Percentiles rank a stretch among this genome's conserved stretches.
Conservation (phyloP, 306 rosid genomes). For the Crotalaria pallida region DNA sequence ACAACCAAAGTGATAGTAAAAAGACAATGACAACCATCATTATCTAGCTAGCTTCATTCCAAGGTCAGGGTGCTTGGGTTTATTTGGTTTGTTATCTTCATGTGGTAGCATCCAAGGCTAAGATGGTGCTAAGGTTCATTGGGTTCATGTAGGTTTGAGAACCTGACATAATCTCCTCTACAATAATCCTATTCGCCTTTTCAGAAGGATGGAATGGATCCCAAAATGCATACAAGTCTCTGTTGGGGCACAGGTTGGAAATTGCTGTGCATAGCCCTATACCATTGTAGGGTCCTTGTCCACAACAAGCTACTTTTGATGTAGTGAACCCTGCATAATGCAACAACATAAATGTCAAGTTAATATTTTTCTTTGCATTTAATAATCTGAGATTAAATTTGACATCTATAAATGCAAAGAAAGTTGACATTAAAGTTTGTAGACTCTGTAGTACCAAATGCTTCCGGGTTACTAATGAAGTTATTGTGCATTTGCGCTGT, state of each 20-base stretch:
- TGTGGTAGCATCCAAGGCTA: constrained; percentile 44
- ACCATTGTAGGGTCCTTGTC: constrained; percentile 83
- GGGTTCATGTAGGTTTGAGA: constrained; percentile 54
- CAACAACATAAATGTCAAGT: not conserved
- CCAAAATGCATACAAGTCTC: constrained; percentile 66
- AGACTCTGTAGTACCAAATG: constrained; percentile 36
- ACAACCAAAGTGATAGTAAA: too few species aligned
- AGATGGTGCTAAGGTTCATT: constrained; percentile 76
- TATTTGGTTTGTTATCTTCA: constrained; percentile 5
- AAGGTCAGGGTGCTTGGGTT: not conserved
- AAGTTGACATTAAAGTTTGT: not conserved
- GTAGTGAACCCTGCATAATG: constrained; percentile 45
- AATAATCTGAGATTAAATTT: too few species aligned
- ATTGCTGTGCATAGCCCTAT: constrained; percentile 57
- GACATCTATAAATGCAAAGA: too few species aligned
- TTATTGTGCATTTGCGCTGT: constrained; percentile 34
- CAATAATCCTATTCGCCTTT: constrained; percentile 49
- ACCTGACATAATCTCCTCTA: constrained; percentile 39
- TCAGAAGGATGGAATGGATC: constrained; percentile 79
- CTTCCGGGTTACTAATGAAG: constrained; percentile 40
- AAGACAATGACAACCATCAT: too few species aligned
- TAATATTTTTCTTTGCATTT: too few species aligned
- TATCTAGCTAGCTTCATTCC: too few species aligned
- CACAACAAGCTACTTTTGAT: constrained; percentile 70
- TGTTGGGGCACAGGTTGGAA: constrained; percentile 54